A percentile compares a stretch with the other conserved stretches of the same genome.
Conservation (phyloP, 2,329 filamentous ascomycete species). For the Colletotrichum caudatum region DNA sequence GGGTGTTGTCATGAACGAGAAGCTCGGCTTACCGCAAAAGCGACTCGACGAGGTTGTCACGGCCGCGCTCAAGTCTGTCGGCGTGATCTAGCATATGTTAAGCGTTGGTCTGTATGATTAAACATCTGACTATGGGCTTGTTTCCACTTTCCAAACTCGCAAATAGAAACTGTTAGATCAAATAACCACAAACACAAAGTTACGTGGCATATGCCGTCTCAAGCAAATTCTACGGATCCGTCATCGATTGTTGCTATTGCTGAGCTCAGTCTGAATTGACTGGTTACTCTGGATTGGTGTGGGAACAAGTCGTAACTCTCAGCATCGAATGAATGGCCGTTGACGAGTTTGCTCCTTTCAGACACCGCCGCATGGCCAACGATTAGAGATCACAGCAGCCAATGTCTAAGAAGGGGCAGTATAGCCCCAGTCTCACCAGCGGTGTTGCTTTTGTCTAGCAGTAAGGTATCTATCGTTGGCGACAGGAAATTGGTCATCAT, state of each 20-base stretch:
- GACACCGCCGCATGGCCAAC: background rate
- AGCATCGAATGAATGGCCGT: background rate
- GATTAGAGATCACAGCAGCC: background rate
- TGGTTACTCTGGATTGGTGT: background rate
- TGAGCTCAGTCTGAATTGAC: background rate
- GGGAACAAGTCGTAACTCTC: background rate
- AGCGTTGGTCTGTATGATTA: too few relatives aligned
- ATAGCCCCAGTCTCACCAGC: constrained; percentile 22
- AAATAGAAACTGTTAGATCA: background rate
- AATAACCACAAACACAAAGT: background rate
- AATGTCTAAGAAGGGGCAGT: constrained; percentile 9
- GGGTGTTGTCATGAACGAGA: constrained; percentile 49
- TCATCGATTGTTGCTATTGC: background rate
- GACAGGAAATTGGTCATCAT: constrained; percentile 55
- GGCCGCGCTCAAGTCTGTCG: background rate
- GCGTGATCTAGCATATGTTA: background rate
- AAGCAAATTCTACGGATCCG: background rate
- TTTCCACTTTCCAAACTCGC: background rate
- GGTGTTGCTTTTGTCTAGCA: constrained; percentile 46
- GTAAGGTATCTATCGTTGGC: constrained; percentile 59
- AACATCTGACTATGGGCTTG: background rate
- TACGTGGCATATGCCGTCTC: accelerated
- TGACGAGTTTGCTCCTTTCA: background rate
- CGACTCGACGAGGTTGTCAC: constrained; percentile 2
- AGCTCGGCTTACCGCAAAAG: constrained; percentile 46